Evolutionary conservation across 108 stramenopile genomes (phyloP).

Genomic region (Fistulifera pelliculosa): DNA sequence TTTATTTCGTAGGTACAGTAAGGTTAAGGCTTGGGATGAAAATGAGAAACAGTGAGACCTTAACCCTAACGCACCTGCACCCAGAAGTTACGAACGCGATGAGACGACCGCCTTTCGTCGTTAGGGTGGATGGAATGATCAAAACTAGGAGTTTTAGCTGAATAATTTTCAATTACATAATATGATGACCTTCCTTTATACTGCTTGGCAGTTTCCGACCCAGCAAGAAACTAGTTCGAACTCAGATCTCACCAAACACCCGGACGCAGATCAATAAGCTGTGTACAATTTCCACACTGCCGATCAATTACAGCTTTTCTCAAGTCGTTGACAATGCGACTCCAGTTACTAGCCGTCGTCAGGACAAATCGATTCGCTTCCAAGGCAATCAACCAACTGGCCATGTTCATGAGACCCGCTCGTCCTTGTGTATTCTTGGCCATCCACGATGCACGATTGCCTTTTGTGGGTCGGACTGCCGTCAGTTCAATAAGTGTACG

Average conservation of each 20-base stretch:
- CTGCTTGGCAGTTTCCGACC: no score
- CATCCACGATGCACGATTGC: constrained; percentile 36
- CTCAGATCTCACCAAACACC: constrained; percentile 30
- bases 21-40: no score
- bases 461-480: constrained; percentile 31
- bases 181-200: no score
- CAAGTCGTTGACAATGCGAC: constrained; percentile 37
- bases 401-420: constrained; percentile 41
- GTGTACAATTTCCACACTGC: constrained; percentile 23
- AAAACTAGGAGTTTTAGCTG: no score
- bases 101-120: no score
- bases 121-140: no score
- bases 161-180: no score
- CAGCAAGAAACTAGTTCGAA: no score
- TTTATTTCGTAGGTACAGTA: no score
- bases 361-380: constrained; percentile 47
- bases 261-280: constrained; percentile 32
- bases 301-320: constrained; percentile 38
- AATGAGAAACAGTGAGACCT: no score
- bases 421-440: constrained; percentile 35
- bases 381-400: constrained; percentile 37
- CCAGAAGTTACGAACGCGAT: no score
- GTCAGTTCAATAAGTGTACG: constrained; percentile 32
- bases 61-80: no score
- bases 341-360: constrained; percentile 51